phyloP scores from a whole-genome alignment of 257 asterid species.

The Nicotiana noctiflora region DNA sequence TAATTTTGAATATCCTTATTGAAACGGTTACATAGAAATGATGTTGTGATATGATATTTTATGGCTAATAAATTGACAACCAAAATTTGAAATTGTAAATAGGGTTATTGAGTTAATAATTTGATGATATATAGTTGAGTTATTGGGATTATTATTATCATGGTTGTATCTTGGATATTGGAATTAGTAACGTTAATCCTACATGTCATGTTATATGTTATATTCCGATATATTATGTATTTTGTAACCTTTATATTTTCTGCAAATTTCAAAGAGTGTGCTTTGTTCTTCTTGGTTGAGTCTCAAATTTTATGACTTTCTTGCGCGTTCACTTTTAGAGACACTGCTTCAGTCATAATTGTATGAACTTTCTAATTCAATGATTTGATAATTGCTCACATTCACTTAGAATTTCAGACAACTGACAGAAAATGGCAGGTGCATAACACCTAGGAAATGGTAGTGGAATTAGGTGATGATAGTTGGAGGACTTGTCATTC shows the following conservation, averaged over 20 bases:
- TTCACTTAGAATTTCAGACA: neutral
- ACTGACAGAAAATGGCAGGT: neutral
- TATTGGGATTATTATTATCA: neutral
- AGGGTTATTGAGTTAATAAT: neutral
- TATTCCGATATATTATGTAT: neutral
- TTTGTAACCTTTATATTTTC: neutral
- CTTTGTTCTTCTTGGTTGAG: neutral
- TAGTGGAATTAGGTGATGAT: neutral
- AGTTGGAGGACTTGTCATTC: neutral
- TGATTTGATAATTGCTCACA: neutral
- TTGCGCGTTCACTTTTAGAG: neutral
- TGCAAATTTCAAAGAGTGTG: neutral
- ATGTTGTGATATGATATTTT: too few species aligned
- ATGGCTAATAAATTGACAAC: too few species aligned
- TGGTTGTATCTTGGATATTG: neutral
- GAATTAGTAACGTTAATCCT: neutral
- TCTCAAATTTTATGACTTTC: neutral
- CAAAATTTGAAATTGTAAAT: neutral
- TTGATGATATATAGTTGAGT: neutral
- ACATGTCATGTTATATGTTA: neutral
- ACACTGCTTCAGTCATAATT: neutral
- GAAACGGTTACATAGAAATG: too few species aligned
- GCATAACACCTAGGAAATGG: neutral
- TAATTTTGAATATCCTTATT: too few species aligned
- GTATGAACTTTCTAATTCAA: neutral